Evolutionary conservation across 345 rosid species (phyloP).

Genomic region (Syzygium aqueum): DNA sequence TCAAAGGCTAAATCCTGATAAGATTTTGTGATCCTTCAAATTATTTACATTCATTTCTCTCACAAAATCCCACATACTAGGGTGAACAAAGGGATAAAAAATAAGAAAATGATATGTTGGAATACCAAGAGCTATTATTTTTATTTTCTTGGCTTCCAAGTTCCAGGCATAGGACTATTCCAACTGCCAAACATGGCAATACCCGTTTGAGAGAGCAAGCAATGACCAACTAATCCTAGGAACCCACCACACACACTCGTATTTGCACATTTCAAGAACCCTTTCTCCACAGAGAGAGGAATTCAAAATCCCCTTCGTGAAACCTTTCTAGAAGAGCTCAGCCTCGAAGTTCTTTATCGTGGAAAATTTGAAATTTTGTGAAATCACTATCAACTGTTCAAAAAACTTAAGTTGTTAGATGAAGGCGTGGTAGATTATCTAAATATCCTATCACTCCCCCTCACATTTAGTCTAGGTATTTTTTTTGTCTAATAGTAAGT

Average conservation of each 20-base stretch:
- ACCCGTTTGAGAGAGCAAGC: neutral
- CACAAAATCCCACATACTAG: neutral
- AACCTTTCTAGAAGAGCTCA: no score
- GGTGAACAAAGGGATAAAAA: neutral
- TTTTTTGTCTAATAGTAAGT: no score
- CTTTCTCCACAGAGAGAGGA: neutral
- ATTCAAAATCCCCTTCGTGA: neutral
- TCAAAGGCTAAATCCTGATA: neutral
- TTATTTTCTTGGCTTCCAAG: neutral
- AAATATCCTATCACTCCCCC: no score
- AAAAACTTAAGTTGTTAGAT: no score
- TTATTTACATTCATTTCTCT: neutral
- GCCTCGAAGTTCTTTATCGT: no score
- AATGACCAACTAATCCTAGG: neutral
- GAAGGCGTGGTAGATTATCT: no score
- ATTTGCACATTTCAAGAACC: neutral
- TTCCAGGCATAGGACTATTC: neutral
- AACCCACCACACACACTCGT: neutral
- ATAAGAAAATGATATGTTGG: neutral
- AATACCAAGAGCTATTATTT: neutral
- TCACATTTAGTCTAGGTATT: no score
- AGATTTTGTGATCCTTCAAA: neutral
- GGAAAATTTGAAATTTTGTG: no score
- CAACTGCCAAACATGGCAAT: neutral
- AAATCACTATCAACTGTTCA: no score